Percentiles rank a stretch among this genome's conserved stretches.
Conservation (phyloP, 805 yeast genomes). For the Candida montana region DNA sequence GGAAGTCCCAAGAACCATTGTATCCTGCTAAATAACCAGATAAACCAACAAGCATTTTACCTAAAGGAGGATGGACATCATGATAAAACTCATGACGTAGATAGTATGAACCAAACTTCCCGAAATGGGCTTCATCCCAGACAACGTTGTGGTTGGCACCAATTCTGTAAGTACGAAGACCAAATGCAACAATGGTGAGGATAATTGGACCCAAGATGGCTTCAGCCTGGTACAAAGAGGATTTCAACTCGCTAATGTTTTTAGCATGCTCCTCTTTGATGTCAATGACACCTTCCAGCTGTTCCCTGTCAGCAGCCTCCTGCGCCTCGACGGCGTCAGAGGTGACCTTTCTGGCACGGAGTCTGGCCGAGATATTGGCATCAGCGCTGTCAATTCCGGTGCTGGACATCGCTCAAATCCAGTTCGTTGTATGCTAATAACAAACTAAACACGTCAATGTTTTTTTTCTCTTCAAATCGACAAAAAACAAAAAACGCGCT, state of each 20-base stretch:
- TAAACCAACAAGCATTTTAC: slow-evolving; percentile 86
- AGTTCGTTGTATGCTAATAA: no score
- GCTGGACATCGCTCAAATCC: slow-evolving; percentile 10
- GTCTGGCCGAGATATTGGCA: slow-evolving; percentile 15
- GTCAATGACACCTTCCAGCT: slow-evolving; percentile 3
- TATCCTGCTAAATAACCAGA: slow-evolving; percentile 84
- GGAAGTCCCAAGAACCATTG: slow-evolving; percentile 86
- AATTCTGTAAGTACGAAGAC: slow-evolving; percentile 69
- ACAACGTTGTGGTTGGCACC: slow-evolving; percentile 72
- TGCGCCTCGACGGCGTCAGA: neutral
- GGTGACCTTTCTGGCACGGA: slow-evolving; percentile 16
- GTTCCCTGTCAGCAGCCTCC: neutral
- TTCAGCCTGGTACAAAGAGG: slow-evolving; percentile 20
- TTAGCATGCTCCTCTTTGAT: slow-evolving; percentile 1
- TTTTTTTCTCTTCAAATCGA: neutral
- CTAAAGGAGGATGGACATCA: slow-evolving; percentile 97
- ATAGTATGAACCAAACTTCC: slow-evolving; percentile 92
- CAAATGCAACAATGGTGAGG: slow-evolving; percentile 65
- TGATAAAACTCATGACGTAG: slow-evolving; percentile 85
- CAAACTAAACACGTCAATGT: neutral
- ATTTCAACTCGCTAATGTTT: slow-evolving; percentile 14
- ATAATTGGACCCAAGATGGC: slow-evolving; percentile 49
- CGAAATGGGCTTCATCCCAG: slow-evolving; percentile 98
- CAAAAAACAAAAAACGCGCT: neutral
- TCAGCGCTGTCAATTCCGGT: slow-evolving; percentile 13